These are phyloP conservation scores for Castanea crenata DNA, from an alignment of 306 rosid genomes.

Conservation along the genomic window DNA sequence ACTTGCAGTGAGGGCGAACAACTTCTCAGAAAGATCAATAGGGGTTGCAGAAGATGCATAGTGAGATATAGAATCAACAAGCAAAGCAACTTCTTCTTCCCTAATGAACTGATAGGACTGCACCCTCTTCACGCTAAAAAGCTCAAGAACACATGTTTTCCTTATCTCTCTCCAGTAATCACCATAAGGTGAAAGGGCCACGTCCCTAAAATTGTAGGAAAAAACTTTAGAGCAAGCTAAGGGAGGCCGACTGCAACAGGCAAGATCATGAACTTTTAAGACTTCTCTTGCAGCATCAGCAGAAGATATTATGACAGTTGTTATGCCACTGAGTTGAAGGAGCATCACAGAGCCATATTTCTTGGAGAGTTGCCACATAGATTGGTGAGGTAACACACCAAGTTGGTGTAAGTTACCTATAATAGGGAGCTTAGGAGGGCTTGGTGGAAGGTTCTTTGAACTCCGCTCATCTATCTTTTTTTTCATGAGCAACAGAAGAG, in stretches of 20 bases:
- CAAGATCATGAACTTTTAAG: slow-evolving; percentile 30
- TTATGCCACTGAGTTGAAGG: slow-evolving; percentile 14
- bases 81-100: slow-evolving; percentile 28
- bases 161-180: slow-evolving; percentile 43
- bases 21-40: slow-evolving; percentile 13
- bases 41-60: background rate
- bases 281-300: slow-evolving; percentile 28
- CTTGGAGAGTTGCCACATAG: slow-evolving; percentile 23
- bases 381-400: slow-evolving; percentile 24
- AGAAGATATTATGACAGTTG: slow-evolving; percentile 23
- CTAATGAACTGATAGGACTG: slow-evolving; percentile 26
- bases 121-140: slow-evolving; percentile 35
- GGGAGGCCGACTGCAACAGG: slow-evolving; percentile 28
- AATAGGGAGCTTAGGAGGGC: slow-evolving; percentile 41
- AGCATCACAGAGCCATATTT: slow-evolving; percentile 30
- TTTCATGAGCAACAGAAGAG: slow-evolving; percentile 5
- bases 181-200: slow-evolving; percentile 33
- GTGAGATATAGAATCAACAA: slow-evolving; percentile 14
- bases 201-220: slow-evolving; percentile 14
- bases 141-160: slow-evolving; percentile 28
- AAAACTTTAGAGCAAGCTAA: background rate
- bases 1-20: background rate
- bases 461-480: background rate
- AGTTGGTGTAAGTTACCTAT: slow-evolving; percentile 43
- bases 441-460: slow-evolving; percentile 10